Evolutionary conservation across 2,329 filamentous ascomycete species (phyloP).

Genomic region (Phialemoniopsis sp.): DNA sequence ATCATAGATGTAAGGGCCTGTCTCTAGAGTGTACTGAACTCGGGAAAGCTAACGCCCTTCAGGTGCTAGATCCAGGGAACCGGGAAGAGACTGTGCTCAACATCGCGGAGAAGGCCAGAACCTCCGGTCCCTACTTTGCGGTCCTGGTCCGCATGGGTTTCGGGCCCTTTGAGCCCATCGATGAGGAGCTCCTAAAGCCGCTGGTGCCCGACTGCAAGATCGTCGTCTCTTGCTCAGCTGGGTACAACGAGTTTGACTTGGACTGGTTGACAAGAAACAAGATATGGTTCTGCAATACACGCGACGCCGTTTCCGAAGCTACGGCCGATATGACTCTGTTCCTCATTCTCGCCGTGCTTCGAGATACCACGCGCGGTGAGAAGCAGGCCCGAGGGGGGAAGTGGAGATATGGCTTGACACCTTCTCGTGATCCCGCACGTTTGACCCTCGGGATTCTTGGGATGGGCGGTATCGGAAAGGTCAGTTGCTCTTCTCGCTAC

Average conservation of each 20-base stretch:
- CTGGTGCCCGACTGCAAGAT: conserved; percentile 37
- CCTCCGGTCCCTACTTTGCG: conserved; percentile 36
- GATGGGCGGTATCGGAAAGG: conserved; percentile 41
- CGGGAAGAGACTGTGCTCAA: conserved; percentile 27
- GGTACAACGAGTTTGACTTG: conserved; percentile 42
- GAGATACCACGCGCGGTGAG: conserved; percentile 37
- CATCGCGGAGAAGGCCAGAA: conserved; percentile 27
- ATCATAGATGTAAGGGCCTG: too few species aligned
- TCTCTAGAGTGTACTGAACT: too few species aligned
- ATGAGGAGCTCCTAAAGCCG: conserved; percentile 33
- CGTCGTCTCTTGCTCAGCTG: conserved; percentile 40
- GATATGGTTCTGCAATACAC: conserved; percentile 50
- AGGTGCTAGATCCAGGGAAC: conserved; percentile 28
- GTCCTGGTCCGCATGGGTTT: conserved; percentile 46
- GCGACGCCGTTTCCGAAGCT: conserved; percentile 48
- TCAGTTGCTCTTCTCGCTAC: conserved; percentile 9
- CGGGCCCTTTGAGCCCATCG: conserved; percentile 42
- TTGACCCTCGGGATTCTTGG: conserved; percentile 43
- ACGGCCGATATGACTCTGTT: conserved; percentile 43
- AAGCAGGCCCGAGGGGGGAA: conserved; percentile 25
- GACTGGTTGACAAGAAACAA: conserved; percentile 32
- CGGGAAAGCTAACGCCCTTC: too few species aligned
- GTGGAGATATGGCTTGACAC: conserved; percentile 29
- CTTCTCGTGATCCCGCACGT: conserved; percentile 34
- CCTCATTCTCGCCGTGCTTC: conserved; percentile 30